phyloP scores from a whole-genome alignment of 2,329 filamentous ascomycete species.

The Bipolaris oryzae region DNA sequence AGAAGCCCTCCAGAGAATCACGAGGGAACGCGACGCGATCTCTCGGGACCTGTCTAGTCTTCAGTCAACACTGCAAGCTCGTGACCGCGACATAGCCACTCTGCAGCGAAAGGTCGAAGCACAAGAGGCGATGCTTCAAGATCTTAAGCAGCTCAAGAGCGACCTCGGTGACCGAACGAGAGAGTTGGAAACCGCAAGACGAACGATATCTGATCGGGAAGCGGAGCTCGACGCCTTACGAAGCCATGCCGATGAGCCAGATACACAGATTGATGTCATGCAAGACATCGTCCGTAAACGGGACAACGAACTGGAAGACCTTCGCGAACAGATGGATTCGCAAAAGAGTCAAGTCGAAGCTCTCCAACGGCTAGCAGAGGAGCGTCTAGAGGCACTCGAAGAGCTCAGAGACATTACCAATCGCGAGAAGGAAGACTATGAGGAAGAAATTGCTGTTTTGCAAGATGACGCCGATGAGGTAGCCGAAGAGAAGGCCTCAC shows the following conservation, averaged over 20 bases:
- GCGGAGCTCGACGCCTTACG: constrained; percentile 47
- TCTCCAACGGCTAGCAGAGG: constrained; percentile 43
- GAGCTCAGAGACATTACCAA: constrained; percentile 58
- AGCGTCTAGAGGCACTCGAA: constrained; percentile 54
- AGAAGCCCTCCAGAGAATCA: constrained; percentile 44
- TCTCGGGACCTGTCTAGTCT: constrained; percentile 39
- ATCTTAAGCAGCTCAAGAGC: constrained; percentile 37
- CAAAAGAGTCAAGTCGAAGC: constrained; percentile 40
- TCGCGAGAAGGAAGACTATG: constrained; percentile 55
- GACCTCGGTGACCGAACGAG: constrained; percentile 42
- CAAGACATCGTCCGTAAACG: constrained; percentile 52
- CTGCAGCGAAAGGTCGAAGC: constrained; percentile 42
- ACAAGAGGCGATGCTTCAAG: constrained; percentile 36
- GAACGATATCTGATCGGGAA: constrained; percentile 45
- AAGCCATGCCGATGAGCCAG: constrained; percentile 45
- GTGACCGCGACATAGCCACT: constrained; percentile 40
- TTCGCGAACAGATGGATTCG: constrained; percentile 53
- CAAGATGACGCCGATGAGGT: constrained; percentile 52
- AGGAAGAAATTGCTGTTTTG: constrained; percentile 61
- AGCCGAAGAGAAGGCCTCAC: constrained; percentile 58
- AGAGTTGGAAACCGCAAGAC: constrained; percentile 45
- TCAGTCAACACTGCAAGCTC: constrained; percentile 37
- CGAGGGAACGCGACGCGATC: constrained; percentile 42
- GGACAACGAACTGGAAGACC: constrained; percentile 60
- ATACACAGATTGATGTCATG: constrained; percentile 50